A percentile compares a stretch with the other conserved stretches of the same genome.
Evolutionary conservation across 2,329 filamentous ascomycete species (phyloP).

Genomic region (Fusarium graminum): DNA sequence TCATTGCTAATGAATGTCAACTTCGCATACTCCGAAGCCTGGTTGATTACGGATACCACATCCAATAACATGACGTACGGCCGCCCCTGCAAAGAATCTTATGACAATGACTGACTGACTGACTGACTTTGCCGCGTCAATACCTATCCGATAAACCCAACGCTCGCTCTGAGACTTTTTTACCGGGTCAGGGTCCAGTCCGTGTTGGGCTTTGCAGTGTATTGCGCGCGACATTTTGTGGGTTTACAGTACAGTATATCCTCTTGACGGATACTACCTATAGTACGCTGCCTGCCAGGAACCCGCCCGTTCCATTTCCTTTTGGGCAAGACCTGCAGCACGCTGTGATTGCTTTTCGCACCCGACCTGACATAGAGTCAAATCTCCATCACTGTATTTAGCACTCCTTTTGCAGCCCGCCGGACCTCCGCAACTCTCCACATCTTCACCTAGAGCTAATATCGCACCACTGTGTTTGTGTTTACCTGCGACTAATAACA

Average conservation of each 20-base stretch:
- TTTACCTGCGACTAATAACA: slow-evolving; percentile 6
- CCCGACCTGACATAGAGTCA: slow-evolving; percentile 12
- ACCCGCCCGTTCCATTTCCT: slow-evolving; percentile 31
- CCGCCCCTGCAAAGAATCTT: not conserved
- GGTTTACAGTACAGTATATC: slow-evolving; percentile 2
- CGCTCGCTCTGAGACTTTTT: slow-evolving; percentile 19
- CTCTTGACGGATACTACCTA: slow-evolving; percentile 14
- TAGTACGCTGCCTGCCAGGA: slow-evolving; percentile 29
- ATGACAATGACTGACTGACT: slow-evolving; percentile 11
- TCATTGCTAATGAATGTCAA: not conserved
- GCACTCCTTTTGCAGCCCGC: slow-evolving; percentile 17
- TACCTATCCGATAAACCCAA: slow-evolving; percentile 8
- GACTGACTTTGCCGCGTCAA: slow-evolving; percentile 3
- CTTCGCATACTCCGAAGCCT: slow-evolving; percentile 7
- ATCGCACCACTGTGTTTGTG: slow-evolving; percentile 17
- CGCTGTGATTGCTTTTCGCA: slow-evolving; percentile 35
- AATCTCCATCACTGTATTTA: slow-evolving; percentile 24
- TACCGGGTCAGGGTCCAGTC: slow-evolving; percentile 31
- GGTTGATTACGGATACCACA: not conserved
- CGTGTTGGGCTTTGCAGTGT: slow-evolving; percentile 10
- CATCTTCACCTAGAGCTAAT: slow-evolving; percentile 41
- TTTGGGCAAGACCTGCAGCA: slow-evolving; percentile 44
- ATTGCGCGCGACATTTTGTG: slow-evolving; percentile 3
- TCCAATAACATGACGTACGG: slow-evolving; percentile 37
- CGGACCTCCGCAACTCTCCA: slow-evolving; percentile 23